A percentile compares a stretch with the other conserved stretches of the same genome.
Evolutionary conservation across 441 rosid species (phyloP).

Genomic region (Gossypium aridum): DNA sequence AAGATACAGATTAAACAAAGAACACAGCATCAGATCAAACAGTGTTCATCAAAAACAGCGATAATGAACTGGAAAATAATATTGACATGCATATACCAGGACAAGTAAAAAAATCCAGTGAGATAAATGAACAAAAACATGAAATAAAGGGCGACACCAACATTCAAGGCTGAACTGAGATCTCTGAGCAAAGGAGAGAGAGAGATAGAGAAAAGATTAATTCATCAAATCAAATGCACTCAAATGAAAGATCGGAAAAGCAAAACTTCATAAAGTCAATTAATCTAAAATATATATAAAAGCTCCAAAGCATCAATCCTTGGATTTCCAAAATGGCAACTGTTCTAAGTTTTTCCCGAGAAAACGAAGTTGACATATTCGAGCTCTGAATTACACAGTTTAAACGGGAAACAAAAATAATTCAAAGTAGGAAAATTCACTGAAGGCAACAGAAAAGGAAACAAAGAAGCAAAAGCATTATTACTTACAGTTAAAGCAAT

Average conservation of each 20-base stretch:
- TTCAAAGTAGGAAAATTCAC: neutral
- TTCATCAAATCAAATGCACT: neutral
- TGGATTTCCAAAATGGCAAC: conserved; percentile 13
- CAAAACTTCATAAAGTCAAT: neutral
- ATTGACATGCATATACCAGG: neutral
- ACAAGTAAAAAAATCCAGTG: neutral
- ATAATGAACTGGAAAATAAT: neutral
- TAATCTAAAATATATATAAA: neutral
- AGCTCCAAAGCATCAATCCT: neutral
- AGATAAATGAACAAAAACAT: neutral
- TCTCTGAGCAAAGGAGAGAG: neutral
- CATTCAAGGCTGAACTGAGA: neutral
- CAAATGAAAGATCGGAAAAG: neutral
- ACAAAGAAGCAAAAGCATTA: conserved; percentile 18
- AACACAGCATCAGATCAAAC: conserved; percentile 1
- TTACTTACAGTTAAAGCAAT: conserved; percentile 50
- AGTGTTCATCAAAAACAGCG: neutral
- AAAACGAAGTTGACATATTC: neutral
- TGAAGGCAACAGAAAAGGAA: conserved; percentile 8
- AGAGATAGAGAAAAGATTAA: neutral
- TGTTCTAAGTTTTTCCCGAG: neutral
- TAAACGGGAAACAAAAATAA: neutral
- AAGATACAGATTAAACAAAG: neutral
- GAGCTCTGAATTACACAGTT: neutral
- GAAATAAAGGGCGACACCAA: neutral